phyloP scores from a whole-genome alignment of 108 stramenopile genomes.

The Licmophora abbreviata region DNA sequence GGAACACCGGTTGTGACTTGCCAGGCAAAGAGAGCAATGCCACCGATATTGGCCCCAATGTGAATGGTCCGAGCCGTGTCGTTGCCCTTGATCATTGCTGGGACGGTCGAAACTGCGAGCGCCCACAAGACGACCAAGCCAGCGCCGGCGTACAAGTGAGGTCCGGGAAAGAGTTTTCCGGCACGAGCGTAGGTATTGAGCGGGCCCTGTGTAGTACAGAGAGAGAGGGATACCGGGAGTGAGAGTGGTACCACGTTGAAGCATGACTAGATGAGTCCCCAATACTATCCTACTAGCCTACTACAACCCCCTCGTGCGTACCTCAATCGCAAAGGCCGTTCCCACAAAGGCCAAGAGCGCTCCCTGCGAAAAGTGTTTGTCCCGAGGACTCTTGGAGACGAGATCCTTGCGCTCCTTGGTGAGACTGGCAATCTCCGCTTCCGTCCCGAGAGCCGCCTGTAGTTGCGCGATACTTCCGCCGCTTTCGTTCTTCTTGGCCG shows the following conservation, averaged over 20 bases:
- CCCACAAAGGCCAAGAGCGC: slow-evolving; percentile 83
- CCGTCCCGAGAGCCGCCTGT: slow-evolving; percentile 40
- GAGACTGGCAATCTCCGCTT: slow-evolving; percentile 61
- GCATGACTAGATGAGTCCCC: no score
- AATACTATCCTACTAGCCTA: no score
- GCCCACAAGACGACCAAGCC: slow-evolving; percentile 92
- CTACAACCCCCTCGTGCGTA: no score
- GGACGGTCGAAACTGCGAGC: slow-evolving; percentile 80
- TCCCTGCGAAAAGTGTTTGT: slow-evolving; percentile 88
- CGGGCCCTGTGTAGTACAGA: slow-evolving; percentile 55
- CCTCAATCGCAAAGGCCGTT: slow-evolving; percentile 90
- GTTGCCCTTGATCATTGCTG: slow-evolving; percentile 97
- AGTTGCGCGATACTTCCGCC: slow-evolving; percentile 31
- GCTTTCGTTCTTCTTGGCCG: slow-evolving; percentile 49
- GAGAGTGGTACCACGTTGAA: no score
- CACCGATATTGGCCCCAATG: slow-evolving; percentile 89
- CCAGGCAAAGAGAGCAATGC: slow-evolving; percentile 89
- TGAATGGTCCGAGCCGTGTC: slow-evolving; percentile 89
- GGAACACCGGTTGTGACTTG: slow-evolving; percentile 84
- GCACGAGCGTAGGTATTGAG: slow-evolving; percentile 95
- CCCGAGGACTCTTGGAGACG: slow-evolving; percentile 40
- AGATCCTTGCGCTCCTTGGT: slow-evolving; percentile 79
- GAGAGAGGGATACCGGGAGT: not conserved
- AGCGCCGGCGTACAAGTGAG: slow-evolving; percentile 95
- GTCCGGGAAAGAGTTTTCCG: slow-evolving; percentile 96